Evolutionary conservation across 139 green algal genomes (phyloP).

Genomic region (Picochlorum costavermella): DNA sequence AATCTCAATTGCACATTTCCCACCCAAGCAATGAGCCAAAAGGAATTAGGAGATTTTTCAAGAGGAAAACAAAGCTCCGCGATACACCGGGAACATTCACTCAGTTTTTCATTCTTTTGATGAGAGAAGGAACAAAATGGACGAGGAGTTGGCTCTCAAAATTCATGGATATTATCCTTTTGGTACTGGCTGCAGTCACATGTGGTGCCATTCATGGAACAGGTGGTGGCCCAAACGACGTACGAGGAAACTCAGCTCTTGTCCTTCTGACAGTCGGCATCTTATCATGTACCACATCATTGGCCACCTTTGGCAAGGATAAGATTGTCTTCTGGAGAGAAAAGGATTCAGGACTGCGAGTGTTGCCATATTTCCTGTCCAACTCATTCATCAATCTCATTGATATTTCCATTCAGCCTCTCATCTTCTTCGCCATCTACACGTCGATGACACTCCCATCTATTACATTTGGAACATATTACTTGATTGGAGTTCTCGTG

Average conservation of each 20-base stretch:
- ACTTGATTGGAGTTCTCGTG: slow-evolving; percentile 32
- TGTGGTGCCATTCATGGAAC: slow-evolving; percentile 38
- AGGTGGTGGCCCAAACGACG: slow-evolving; percentile 16
- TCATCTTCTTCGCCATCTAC: slow-evolving; percentile 45
- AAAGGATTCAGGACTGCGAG: slow-evolving; percentile 24
- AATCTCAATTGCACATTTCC: no score
- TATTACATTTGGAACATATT: slow-evolving; percentile 32
- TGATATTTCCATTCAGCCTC: slow-evolving; percentile 35
- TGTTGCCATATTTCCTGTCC: slow-evolving; percentile 41
- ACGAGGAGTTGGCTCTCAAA: slow-evolving; percentile 29
- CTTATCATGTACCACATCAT: slow-evolving; percentile 24
- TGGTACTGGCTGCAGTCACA: slow-evolving; percentile 29
- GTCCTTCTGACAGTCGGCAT: slow-evolving; percentile 35
- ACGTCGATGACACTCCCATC: slow-evolving; percentile 38
- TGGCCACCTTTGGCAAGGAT: slow-evolving; percentile 42
- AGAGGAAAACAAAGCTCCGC: slow-evolving; percentile 9
- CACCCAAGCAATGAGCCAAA: no score
- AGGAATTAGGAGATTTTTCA: not conserved
- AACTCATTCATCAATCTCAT: slow-evolving; percentile 27
- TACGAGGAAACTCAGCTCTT: slow-evolving; percentile 28
- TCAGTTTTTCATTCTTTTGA: slow-evolving; percentile 35
- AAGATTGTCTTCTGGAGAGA: slow-evolving; percentile 44
- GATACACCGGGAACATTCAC: slow-evolving; percentile 21
- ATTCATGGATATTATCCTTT: slow-evolving; percentile 37
- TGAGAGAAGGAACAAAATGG: slow-evolving; percentile 36